phyloP scores from a whole-genome alignment of 2,329 filamentous ascomycete genomes.

The Epichloe amarillans region DNA sequence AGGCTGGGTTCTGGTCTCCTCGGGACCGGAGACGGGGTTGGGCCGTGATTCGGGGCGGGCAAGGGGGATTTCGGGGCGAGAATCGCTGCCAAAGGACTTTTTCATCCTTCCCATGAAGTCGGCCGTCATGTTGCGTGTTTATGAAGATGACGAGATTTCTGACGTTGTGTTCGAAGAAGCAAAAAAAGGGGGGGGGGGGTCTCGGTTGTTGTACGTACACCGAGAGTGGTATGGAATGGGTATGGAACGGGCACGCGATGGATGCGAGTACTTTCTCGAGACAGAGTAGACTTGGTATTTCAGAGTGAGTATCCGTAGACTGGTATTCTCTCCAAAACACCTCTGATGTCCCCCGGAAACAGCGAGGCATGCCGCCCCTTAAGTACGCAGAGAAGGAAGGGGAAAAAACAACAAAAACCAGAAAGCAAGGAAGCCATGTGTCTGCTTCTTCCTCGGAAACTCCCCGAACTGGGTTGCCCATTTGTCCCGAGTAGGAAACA shows the following conservation, averaged over 20 bases:
- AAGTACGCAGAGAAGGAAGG: background rate
- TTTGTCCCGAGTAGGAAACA: background rate
- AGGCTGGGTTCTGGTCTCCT: background rate
- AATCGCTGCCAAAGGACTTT: constrained; percentile 2
- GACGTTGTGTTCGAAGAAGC: too few species aligned
- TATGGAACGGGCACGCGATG: too few species aligned
- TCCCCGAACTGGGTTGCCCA: background rate
- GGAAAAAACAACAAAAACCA: too few species aligned
- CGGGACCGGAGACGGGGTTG: constrained; percentile 1
- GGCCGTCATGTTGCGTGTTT: background rate
- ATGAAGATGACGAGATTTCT: background rate
- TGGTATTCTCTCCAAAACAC: background rate
- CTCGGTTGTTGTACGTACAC: too few species aligned
- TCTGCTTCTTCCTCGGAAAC: background rate
- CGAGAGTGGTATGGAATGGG: too few species aligned
- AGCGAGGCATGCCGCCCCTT: background rate
- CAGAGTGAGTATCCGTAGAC: background rate
- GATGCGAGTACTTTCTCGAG: too few species aligned
- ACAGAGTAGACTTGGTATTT: background rate
- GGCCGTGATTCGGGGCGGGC: background rate
- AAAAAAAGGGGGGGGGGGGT: too few species aligned
- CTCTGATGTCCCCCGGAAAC: background rate
- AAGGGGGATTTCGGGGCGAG: constrained; percentile 3
- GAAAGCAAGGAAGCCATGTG: background rate
- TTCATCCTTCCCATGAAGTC: constrained; percentile 4